Base-by-base conservation (phyloP, 192 early-diverging fungal genomes). In the Anaeromyces robustus region DNA sequence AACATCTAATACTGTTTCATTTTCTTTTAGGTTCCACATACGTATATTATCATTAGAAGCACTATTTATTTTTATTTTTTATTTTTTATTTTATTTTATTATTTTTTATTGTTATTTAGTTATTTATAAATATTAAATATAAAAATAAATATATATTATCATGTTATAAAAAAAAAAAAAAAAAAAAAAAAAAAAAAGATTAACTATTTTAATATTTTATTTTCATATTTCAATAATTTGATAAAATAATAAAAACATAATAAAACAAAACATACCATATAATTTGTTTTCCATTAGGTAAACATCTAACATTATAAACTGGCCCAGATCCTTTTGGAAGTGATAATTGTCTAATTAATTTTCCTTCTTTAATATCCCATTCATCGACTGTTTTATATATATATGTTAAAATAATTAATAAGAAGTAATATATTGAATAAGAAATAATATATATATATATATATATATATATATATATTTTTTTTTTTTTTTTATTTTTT, bases 31-130 rank as follows among this genome's bases (percentile, higher is more conserved):
- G 83, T 97, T 94, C 95, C 95, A 99, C 77, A 97, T 84, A 18
- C 97, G 89, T 81, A 99, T 90, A 82, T 95, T 98, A 83, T 99
- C 97, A 14, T 90, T 89, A 0, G 97, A 99, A 0, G 94, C 95
- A 83, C 94, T 93, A 79, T 4, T 28, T 29, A 18, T 14, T 39
- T 34, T 17, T 29, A 30, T 19, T 37, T 29, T 43, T 77, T 84
- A 22, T 83, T 77, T 31, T 26, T 2, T n/a, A 81, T 83, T 77
- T 83, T 77, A 16, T 16, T 34, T 34, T 34, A 34, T 34, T 34
- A 34, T 34, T 12, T 34, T 34, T 34, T 34, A n/a, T n/a, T n/a
- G n/a, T n/a, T n/a, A n/a, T n/a, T n/a, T n/a, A n/a, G n/a, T n/a
- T n/a, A n/a, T n/a, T n/a, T n/a, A n/a, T n/a, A n/a, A n/a, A n/a